A percentile compares a stretch with the other conserved stretches of the same genome.
phyloP scores from a whole-genome alignment of 1,284 basidiomycete genomes.

The Apiotrichum siamense region DNA sequence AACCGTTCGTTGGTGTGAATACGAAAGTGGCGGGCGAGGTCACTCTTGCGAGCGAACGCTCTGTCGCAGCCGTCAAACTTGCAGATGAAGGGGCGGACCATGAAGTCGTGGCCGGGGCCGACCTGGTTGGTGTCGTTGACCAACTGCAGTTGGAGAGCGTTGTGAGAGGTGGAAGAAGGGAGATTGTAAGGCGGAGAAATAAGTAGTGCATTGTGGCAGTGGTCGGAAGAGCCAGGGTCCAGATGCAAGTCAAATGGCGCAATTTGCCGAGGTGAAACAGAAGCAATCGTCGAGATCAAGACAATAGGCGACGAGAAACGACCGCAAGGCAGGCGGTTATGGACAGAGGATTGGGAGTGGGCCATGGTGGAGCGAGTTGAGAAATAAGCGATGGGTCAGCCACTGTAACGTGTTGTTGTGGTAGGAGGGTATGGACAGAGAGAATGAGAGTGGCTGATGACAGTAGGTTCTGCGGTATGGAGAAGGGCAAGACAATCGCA shows the following conservation, averaged over 20 bases:
- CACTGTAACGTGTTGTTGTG: not conserved
- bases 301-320: not conserved
- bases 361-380: not conserved
- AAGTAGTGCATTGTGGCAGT: not conserved
- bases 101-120: conserved; percentile 32
- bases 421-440: not conserved
- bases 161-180: not conserved
- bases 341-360: conserved; percentile 4
- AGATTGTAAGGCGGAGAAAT: not conserved
- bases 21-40: conserved; percentile 49
- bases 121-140: conserved; percentile 43
- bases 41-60: conserved; percentile 50
- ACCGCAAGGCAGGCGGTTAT: not conserved
- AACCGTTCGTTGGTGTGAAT: conserved; percentile 49
- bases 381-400: not conserved
- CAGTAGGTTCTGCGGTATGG: no score
- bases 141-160: conserved; percentile 27
- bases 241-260: not conserved
- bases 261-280: not conserved
- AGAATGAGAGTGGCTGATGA: conserved; percentile 3
- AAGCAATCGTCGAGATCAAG: not conserved
- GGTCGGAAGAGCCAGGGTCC: not conserved
- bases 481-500: no score
- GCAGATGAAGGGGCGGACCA: conserved; percentile 43
- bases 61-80: conserved; percentile 46